Conservation (phyloP, 306 rosid species). For the Citrullus colocynthis region DNA sequence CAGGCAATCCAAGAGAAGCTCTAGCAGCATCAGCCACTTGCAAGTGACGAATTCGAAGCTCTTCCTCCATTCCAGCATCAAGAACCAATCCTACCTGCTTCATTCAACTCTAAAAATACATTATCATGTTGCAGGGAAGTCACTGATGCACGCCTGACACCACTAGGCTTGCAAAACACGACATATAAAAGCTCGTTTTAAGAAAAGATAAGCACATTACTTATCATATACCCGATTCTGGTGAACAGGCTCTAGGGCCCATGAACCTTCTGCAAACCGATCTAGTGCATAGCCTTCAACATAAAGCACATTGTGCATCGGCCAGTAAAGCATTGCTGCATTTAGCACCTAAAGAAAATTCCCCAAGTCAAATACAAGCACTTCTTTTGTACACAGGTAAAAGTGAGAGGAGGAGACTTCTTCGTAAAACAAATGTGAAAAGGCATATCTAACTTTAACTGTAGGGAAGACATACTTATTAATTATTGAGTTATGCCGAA, state of each 20-base stretch:
- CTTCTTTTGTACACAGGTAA: not conserved
- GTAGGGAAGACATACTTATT: not conserved
- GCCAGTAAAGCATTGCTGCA: slow-evolving; percentile 95
- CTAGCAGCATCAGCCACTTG: slow-evolving; percentile 86
- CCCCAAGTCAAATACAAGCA: not conserved
- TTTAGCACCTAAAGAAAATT: slow-evolving; percentile 58
- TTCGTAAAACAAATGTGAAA: no score
- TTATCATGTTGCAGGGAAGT: not conserved
- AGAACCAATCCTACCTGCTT: slow-evolving; percentile 77
- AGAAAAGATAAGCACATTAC: not conserved
- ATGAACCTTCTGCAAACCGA: slow-evolving; percentile 71
- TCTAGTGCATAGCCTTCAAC: slow-evolving; percentile 94
- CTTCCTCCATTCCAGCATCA: slow-evolving; percentile 78
- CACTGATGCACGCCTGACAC: not conserved
- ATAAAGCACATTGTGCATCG: slow-evolving; percentile 59
- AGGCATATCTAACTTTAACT: no score
- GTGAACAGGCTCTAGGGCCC: slow-evolving; percentile 83
- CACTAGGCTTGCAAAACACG: not conserved
- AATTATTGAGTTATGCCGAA: not conserved
- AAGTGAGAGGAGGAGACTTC: not conserved
- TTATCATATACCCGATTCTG: slow-evolving; percentile 52
- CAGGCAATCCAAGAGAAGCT: slow-evolving; percentile 88
- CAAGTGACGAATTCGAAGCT: slow-evolving; percentile 62
- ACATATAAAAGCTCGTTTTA: not conserved
- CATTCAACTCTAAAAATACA: slow-evolving; percentile 6